phyloP scores from a whole-genome alignment of 1,284 basidiomycete species.

The Pisolithus thermaeus region DNA sequence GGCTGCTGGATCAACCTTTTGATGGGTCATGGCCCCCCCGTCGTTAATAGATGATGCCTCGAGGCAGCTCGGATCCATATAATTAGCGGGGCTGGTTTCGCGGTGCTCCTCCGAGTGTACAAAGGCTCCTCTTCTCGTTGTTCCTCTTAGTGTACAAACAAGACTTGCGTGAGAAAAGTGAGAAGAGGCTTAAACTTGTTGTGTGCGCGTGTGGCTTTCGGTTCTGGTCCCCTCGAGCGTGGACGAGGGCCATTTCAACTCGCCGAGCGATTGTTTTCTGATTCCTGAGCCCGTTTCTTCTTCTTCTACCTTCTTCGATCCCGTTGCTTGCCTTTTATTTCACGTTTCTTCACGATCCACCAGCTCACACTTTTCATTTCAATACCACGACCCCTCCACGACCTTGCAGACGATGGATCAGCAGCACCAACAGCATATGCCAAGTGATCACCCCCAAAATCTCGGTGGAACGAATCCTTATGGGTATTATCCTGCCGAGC shows the following conservation, averaged over 20 bases:
- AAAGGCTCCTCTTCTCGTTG: not conserved
- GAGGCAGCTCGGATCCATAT: conserved; percentile 13
- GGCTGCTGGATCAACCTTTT: conserved; percentile 9
- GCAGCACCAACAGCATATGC: conserved; percentile 35
- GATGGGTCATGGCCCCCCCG: conserved; percentile 4
- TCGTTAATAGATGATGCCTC: conserved; percentile 15
- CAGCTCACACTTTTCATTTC: conserved; percentile 25
- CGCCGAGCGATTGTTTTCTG: conserved; percentile 17
- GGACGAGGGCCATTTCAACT: conserved; percentile 22
- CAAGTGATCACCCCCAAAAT: conserved; percentile 36
- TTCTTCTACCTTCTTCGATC: conserved; percentile 14
- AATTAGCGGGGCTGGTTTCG: not conserved
- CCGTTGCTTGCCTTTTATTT: conserved; percentile 26
- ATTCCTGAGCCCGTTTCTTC: conserved; percentile 22
- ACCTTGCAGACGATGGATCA: conserved; percentile 34
- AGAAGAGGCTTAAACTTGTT: conserved; percentile 6
- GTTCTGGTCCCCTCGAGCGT: conserved; percentile 20
- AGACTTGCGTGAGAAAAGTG: conserved; percentile 20
- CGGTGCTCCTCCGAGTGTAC: not conserved
- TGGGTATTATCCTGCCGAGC: conserved; percentile 38
- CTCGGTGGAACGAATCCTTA: conserved; percentile 31
- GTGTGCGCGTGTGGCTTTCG: conserved; percentile 8
- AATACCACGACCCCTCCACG: conserved; percentile 33
- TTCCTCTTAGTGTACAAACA: not conserved
- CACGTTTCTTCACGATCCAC: conserved; percentile 28